Base-by-base conservation (phyloP, 345 rosid genomes). In the Brassica cretica region DNA sequence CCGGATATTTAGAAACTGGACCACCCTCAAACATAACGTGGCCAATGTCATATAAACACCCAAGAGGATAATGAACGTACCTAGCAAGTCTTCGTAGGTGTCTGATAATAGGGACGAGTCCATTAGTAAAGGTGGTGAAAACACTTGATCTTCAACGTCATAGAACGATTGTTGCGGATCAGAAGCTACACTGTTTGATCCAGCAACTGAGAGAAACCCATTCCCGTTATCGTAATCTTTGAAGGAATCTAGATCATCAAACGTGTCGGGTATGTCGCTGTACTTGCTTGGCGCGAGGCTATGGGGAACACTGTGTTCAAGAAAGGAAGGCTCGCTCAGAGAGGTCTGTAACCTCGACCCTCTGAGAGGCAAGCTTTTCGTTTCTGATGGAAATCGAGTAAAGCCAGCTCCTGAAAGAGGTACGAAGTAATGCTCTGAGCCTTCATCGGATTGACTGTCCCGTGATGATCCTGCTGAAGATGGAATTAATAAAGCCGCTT, bases 111-210 rank as follows among this genome's bases (percentile, higher is more conserved):
- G 69, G 32, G 91, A 86, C 15, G 94, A 82, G 73, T 91, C 97
- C 89, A 91, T 84, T 44, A 95, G 83, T 74, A 95, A 81, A 84
- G 93, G 99, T 59, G 99, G 98, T 7, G 99, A 95, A 78, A 90
- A 90, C 44, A 90, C 97, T 86, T 88, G 90, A 78, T 87, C 97
- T 62, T 93, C 94, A 73, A 87, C 70, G 55, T 88, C 93, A 82
- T 82, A 93, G 78, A 87, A 87, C 0, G 87, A 85, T 65, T 83
- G 85, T 11, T 82, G 90, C 30, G 86, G 72, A 79, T 88, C 89
- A 16, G 89, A 83, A 71, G 86, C 73, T 56, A 79, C 84, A 84
- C 82, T 87, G 81, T 89, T 87, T 76, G 91, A 85, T 53, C 87
- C 87, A 75, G 85, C 75, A 19, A 84, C 84, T 8, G 94, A 90